phyloP scores from a whole-genome alignment of 23 red algal species.

The Gracilariopsis chorda region DNA sequence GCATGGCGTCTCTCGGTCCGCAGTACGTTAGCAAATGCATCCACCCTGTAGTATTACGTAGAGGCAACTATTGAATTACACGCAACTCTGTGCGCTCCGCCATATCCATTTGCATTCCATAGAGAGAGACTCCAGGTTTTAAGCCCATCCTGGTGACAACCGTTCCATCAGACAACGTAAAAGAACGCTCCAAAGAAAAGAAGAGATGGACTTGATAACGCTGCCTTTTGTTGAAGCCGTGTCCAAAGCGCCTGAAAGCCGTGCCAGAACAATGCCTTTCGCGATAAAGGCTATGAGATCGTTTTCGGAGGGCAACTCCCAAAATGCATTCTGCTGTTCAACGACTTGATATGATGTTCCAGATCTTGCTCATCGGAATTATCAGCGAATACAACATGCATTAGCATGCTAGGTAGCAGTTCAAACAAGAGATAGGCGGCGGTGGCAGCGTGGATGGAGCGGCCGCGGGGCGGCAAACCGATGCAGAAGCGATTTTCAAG shows the following conservation, averaged over 20 bases:
- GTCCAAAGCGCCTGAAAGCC: slow-evolving; percentile 60
- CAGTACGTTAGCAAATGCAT: too few species aligned
- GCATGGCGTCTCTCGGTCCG: too few species aligned
- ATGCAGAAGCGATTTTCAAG: slow-evolving; percentile 78
- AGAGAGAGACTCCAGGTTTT: slow-evolving; percentile 51
- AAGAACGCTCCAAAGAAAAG: not conserved
- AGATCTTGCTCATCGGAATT: slow-evolving; percentile 20
- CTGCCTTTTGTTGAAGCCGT: not conserved
- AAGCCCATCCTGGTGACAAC: slow-evolving; percentile 69
- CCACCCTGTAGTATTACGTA: too few species aligned
- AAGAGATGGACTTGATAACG: slow-evolving; percentile 61
- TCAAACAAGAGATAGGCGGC: slow-evolving; percentile 52
- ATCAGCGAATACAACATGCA: slow-evolving; percentile 28
- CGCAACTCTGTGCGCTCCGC: too few species aligned
- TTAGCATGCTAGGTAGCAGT: slow-evolving; percentile 4
- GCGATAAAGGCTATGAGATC: slow-evolving; percentile 72
- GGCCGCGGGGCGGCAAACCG: slow-evolving; percentile 70
- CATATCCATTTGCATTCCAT: too few species aligned
- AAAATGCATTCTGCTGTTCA: slow-evolving; percentile 64
- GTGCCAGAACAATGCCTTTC: slow-evolving; percentile 72
- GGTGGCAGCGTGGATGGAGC: slow-evolving; percentile 56
- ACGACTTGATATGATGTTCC: slow-evolving; percentile 39
- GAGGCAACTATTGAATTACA: too few species aligned
- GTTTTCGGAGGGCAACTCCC: slow-evolving; percentile 11
- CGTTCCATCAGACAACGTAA: slow-evolving; percentile 45